phyloP scores from a whole-genome alignment of 306 rosid genomes.

The Sphenostylis stenocarpa region DNA sequence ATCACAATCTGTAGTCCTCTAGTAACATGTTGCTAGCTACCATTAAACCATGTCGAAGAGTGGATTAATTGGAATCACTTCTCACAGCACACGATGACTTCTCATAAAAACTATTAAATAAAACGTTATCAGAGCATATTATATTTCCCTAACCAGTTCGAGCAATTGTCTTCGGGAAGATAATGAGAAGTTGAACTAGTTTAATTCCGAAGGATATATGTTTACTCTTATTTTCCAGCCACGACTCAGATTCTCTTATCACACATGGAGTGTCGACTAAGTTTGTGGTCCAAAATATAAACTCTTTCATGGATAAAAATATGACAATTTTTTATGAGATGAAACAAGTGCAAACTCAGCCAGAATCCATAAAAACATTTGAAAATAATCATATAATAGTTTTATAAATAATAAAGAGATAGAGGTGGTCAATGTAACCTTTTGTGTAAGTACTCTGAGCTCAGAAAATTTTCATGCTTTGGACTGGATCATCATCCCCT shows the following conservation, averaged over 20 bases:
- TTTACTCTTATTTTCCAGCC: conserved; percentile 1
- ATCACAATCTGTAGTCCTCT: neutral
- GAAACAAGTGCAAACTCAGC: neutral
- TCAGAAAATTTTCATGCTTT: neutral
- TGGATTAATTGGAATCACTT: neutral
- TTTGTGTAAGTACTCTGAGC: neutral
- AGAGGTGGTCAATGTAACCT: neutral
- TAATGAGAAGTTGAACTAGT: conserved; percentile 6
- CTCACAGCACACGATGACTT: neutral
- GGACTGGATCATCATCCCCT: neutral
- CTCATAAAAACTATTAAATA: neutral
- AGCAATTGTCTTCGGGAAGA: conserved; percentile 1
- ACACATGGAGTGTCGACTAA: conserved; percentile 31
- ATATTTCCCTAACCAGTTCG: neutral
- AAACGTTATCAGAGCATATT: neutral
- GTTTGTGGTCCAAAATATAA: conserved; percentile 37
- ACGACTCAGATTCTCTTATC: conserved; percentile 17
- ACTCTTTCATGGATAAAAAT: neutral
- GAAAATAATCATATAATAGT: neutral
- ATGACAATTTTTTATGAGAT: neutral
- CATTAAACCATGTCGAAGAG: neutral
- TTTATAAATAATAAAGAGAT: neutral
- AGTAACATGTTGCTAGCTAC: neutral
- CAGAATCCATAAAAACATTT: neutral
- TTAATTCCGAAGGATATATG: neutral